Evolutionary conservation across 2,329 filamentous ascomycete genomes (phyloP), one percentile per base, ranked within the genome.

Genomic region (Diaporthe eres): DNA sequence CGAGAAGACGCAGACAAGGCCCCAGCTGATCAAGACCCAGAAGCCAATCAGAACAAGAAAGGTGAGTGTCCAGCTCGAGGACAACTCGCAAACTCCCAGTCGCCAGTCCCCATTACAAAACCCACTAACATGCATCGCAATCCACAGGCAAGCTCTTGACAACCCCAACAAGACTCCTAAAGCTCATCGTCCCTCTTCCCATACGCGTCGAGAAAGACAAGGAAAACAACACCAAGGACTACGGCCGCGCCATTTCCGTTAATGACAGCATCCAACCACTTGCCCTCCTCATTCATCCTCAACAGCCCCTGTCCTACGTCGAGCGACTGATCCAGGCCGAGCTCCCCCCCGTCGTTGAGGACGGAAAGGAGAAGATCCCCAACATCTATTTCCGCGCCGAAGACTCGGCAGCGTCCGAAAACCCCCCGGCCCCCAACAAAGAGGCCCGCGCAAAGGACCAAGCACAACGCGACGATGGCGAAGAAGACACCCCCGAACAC

Each of bases 271-370:
- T 96, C n/a, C 94, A 97, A 79, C 95, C 95, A 0, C 87, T 98
- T 17, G 95, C 95, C 0, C 89, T 98, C 0, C 90, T 98, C 2
- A 90, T 98, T 0, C 96, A 98, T 80, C 95, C 96, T 0, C 94
- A 97, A 77, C 96, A 98, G 81, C 96, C 96, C 0, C 88, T 98
- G 4, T 98, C 95, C 12, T 98, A 98, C 82, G 91, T 98, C 57
- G 95, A 98, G 83, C 91, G 95, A 12, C 87, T 98, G 4, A 96
- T 98, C 63, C 96, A 98, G 81, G 94, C 95, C 72, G 96, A 98
- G 83, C 87, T 98, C 0, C 94, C 95, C 0, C 90, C 91, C 0
- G 87, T 96, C 1, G 86, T 89, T 1, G 89, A 92, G 65, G 90
- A 93, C 12, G 90, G 91, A 9, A 86, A 86, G n/a, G 91, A 95